Evolutionary conservation across 129 eudicot genomes (phyloP), one percentile per base, ranked within the genome.

Genomic region (Gnaphalium uliginosum): DNA sequence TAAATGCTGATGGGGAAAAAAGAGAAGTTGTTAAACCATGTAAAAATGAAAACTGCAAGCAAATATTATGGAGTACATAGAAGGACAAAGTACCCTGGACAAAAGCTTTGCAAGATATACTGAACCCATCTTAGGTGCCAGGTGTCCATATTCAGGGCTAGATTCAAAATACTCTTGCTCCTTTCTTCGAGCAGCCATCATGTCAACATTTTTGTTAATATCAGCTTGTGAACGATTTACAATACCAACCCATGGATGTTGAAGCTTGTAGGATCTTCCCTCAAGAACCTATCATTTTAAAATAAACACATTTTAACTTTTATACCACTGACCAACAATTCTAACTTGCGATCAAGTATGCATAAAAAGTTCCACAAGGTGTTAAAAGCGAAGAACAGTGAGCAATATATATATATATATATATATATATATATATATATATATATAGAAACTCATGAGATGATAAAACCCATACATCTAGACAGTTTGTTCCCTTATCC

Each of bases 161-260:
- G 88, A 66, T 64, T 94, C 96, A 83, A 91, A 95, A 78, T 95
- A 95, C 71, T 95, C 99, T 50, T 75, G 86, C 82, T 95, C 99
- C 80, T 95, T 95, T 43, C 89, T 74, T 67, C 99, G 93, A 57
- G 97, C 99, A 74, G 85, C 70, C 61, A 85, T 68, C 97, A 95
- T 95, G 83, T 95, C 90, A 58, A 95, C 99, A 76, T 87, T 89
- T 85, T 87, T 95, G 92, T 95, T 91, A 60, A 95, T 95, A 79
- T 95, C 99, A 84, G 99, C 97, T 89, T 95, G 99, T 77, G 99
- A 95, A 61, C 99, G 96, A 68, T 95, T 95, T 82, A 95, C 99
- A 43, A 95, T 87, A 73, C 99, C 99, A 69, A 95, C 99, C 99
- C 99, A 95, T 66, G 97, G 99, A 89, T 95, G 97, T 75, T 83